Percentiles rank a stretch among this genome's conserved stretches.
These are phyloP conservation scores for Cucumis cinereus DNA, from an alignment of 306 rosid species.

Conservation along the genomic window DNA sequence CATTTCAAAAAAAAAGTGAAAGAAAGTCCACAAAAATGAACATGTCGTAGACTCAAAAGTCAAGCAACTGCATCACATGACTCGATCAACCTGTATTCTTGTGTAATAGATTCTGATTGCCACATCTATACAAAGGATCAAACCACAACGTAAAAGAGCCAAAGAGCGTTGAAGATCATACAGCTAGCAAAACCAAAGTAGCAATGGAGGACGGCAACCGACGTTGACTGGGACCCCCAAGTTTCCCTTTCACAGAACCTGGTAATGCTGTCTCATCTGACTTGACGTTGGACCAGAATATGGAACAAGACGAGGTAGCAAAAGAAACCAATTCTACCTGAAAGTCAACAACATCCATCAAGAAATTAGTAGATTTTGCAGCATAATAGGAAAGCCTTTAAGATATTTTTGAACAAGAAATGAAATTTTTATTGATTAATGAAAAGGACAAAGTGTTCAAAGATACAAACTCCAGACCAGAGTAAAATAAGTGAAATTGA, in stretches of 20 bases:
- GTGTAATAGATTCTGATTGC: neutral
- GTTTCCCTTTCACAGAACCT: constrained; percentile 78
- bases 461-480: neutral
- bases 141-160: constrained; percentile 8
- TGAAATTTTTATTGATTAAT: neutral
- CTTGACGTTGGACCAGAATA: constrained; percentile 44
- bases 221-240: constrained; percentile 97
- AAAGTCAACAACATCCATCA: constrained; percentile 17
- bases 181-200: constrained; percentile 62
- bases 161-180: constrained; percentile 27
- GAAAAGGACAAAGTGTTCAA: neutral
- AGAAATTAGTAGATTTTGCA: constrained; percentile 6
- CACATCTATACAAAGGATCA: neutral
- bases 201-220: constrained; percentile 63
- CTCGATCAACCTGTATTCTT: neutral
- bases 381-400: neutral
- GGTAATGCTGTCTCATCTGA: constrained; percentile 44
- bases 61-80: neutral
- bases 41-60: neutral
- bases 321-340: constrained; percentile 70
- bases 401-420: neutral
- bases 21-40: neutral
- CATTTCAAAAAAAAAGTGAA: neutral
- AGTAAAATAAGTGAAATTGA: constrained; percentile 11
- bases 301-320: constrained; percentile 51